phyloP scores from a whole-genome alignment of 23 red algal species.

The Gracilariopsis chorda region DNA sequence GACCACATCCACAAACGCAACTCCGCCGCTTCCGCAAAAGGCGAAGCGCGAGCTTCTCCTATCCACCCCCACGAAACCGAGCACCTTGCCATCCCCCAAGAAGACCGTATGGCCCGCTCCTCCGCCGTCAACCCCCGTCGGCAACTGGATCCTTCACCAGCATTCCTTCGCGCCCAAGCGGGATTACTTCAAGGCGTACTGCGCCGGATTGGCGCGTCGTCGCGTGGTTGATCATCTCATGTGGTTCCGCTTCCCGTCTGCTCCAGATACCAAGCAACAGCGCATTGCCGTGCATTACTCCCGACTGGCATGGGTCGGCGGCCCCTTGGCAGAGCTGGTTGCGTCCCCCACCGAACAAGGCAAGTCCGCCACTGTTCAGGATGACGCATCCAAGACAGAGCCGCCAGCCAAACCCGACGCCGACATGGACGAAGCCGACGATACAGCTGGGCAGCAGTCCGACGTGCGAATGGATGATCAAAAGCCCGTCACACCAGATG shows the following conservation, averaged over 20 bases:
- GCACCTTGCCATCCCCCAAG: constrained; percentile 9
- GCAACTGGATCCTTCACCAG: constrained; percentile 42
- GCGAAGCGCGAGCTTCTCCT: background rate
- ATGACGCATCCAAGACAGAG: background rate
- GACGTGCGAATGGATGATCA: no score
- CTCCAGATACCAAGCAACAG: background rate
- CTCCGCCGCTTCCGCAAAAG: background rate
- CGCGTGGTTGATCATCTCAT: constrained; percentile 53
- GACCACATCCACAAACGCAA: background rate
- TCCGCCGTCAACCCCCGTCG: constrained; percentile 40
- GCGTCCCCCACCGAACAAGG: background rate
- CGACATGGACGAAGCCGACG: background rate
- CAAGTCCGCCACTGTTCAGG: no score
- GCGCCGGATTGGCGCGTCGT: constrained; percentile 21
- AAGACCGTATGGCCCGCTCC: constrained; percentile 24
- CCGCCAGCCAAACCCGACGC: background rate
- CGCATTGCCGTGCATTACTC: constrained; percentile 50
- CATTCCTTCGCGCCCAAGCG: constrained; percentile 50
- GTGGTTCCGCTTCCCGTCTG: constrained; percentile 23
- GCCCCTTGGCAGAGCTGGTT: constrained; percentile 39
- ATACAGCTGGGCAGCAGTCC: no score
- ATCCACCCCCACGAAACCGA: background rate
- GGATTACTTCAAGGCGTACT: constrained; percentile 43
- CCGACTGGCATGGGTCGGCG: constrained; percentile 25
- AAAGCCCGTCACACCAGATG: background rate